phyloP scores from a whole-genome alignment of 371 early-diverging fungal genomes.

The Batkoa obscura region DNA sequence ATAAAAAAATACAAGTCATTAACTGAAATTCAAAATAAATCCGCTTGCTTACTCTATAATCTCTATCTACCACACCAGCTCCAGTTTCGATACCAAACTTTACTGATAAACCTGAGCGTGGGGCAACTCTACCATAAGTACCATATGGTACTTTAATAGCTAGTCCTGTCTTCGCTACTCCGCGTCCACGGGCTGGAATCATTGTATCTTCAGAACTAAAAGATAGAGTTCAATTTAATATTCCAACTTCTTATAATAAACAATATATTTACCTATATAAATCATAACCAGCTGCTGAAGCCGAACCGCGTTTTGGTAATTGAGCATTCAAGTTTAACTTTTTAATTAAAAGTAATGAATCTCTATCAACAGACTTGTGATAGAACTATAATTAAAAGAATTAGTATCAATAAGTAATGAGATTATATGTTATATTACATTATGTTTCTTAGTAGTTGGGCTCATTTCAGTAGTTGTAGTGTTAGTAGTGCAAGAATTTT shows the following conservation, averaged over 20 bases:
- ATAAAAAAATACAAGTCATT: neutral
- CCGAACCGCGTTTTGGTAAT: conserved; percentile 62
- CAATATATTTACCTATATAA: conserved; percentile 47
- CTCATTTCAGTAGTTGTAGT: no score
- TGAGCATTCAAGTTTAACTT: conserved; percentile 42
- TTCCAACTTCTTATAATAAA: neutral
- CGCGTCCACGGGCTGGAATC: conserved; percentile 53
- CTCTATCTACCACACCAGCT: conserved; percentile 93
- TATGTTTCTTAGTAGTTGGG: no score
- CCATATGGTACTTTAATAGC: conserved; percentile 66
- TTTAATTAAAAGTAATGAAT: no score
- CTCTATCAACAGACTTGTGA: no score
- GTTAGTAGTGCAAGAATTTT: no score
- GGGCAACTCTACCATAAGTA: conserved; percentile 91
- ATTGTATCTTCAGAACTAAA: conserved; percentile 35
- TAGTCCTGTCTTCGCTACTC: conserved; percentile 63
- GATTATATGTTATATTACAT: no score
- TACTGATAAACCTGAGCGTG: conserved; percentile 78
- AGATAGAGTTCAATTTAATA: neutral
- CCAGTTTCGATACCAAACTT: conserved; percentile 87
- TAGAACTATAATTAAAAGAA: no score
- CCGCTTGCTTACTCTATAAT: conserved; percentile 58
- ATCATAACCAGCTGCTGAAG: conserved; percentile 88
- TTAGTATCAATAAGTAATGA: no score
- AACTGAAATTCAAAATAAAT: conserved; percentile 8